phyloP scores from a whole-genome alignment of 345 rosid species.

The Aquilaria sinensis region DNA sequence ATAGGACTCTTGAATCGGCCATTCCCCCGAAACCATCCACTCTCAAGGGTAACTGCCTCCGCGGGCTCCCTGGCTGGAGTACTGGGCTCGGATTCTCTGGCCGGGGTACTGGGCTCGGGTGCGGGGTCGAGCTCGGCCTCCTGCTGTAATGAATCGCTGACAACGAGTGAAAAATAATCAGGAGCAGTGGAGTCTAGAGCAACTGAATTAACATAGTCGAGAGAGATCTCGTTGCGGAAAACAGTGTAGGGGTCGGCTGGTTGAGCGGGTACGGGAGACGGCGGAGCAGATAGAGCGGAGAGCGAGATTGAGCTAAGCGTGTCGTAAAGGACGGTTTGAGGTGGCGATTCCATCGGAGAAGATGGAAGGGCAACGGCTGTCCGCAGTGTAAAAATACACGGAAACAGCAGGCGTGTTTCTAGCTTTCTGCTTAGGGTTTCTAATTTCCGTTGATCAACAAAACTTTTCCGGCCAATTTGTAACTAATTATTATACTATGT shows the following conservation, averaged over 20 bases:
- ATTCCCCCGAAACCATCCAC: constrained; percentile 66
- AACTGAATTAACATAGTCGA: constrained; percentile 16
- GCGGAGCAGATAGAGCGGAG: constrained; percentile 17
- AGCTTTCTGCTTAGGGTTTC: no score
- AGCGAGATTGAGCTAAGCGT: constrained; percentile 43
- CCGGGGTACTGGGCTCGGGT: constrained; percentile 1
- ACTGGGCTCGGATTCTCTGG: constrained; percentile 20
- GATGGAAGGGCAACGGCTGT: no score
- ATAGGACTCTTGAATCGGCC: constrained; percentile 67
- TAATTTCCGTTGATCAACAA: no score
- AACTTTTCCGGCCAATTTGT: no score
- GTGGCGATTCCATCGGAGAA: constrained; percentile 26
- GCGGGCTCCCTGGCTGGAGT: constrained; percentile 30
- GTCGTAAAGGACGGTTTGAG: constrained; percentile 42
- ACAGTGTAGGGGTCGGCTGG: constrained; percentile 46
- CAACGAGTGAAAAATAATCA: constrained; percentile 73
- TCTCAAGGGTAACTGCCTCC: constrained; percentile 31
- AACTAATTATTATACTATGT: no score
- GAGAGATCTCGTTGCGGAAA: constrained; percentile 71
- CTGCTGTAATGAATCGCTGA: constrained; percentile 22
- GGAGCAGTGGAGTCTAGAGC: constrained; percentile 31
- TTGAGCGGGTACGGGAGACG: constrained; percentile 16
- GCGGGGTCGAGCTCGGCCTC: constrained; percentile 14
- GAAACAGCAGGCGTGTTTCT: no score
- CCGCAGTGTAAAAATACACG: no score